Evolutionary conservation across 768 basidiomycete species (phyloP).

Genomic region (Tulasnella sp.): DNA sequence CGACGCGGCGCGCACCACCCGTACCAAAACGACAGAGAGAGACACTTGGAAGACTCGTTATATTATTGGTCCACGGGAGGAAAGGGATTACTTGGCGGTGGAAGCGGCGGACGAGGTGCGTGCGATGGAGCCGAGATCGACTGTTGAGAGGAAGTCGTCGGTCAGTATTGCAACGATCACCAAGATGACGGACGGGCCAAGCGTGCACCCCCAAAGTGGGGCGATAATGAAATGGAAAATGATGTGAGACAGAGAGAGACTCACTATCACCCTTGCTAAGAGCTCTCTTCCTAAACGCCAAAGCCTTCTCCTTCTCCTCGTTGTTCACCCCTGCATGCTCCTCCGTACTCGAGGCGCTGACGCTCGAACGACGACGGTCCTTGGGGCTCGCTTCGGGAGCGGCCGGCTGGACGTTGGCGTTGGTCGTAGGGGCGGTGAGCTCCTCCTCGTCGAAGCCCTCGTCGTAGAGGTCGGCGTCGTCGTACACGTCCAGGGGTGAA

Average conservation of each 20-base stretch:
- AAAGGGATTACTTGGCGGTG: background rate
- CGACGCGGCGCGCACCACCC: background rate
- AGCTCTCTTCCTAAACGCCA: conserved; percentile 12
- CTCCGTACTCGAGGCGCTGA: conserved; percentile 13
- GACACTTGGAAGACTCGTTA: background rate
- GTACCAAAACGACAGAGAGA: background rate
- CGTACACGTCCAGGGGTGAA: background rate
- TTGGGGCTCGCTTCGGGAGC: background rate
- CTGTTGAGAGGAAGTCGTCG: conserved; percentile 12
- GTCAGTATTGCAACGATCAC: conserved; percentile 18
- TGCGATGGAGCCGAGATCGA: conserved; percentile 27
- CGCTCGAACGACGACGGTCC: conserved; percentile 10
- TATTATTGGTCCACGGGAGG: background rate
- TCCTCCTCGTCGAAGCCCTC: conserved; percentile 12
- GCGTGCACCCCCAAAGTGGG: background rate
- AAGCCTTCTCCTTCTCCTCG: conserved; percentile 16
- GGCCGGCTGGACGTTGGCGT: background rate
- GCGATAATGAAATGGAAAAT: background rate
- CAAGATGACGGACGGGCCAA: background rate
- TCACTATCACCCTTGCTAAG: conserved; percentile 16
- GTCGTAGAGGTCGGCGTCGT: background rate
- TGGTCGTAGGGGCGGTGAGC: background rate
- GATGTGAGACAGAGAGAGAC: background rate
- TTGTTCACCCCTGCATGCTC: background rate
- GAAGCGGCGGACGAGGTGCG: conserved; percentile 24